phyloP scores from a whole-genome alignment of 441 rosid genomes.

The Francoa sonchifolia region DNA sequence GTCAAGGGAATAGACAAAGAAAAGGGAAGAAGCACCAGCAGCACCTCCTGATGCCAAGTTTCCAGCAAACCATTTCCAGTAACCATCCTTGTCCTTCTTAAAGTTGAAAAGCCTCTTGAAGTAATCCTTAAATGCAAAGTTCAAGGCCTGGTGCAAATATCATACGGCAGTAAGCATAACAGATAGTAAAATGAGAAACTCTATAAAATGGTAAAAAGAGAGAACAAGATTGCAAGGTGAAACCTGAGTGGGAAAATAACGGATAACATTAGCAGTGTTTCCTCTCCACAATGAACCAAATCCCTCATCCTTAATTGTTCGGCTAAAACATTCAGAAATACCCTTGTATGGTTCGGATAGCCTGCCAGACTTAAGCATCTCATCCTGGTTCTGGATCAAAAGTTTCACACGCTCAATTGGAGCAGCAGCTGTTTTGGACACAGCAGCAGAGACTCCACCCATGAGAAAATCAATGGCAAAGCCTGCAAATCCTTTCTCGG shows the following conservation, averaged over 20 bases:
- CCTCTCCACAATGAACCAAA: conserved; percentile 47
- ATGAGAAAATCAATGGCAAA: conserved; percentile 43
- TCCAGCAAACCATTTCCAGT: conserved; percentile 65
- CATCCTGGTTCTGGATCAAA: conserved; percentile 51
- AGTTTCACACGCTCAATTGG: conserved; percentile 62
- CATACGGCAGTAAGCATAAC: not conserved
- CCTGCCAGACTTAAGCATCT: conserved; percentile 45
- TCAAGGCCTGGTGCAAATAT: conserved; percentile 31
- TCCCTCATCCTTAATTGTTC: conserved; percentile 39
- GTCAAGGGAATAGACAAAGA: conserved; percentile 51
- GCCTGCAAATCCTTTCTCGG: conserved; percentile 37
- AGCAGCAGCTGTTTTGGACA: conserved; percentile 53
- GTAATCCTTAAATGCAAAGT: conserved; percentile 61
- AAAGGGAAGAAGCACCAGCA: conserved; percentile 57
- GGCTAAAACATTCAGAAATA: conserved; percentile 42
- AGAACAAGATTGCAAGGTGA: not conserved
- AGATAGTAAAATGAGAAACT: not conserved
- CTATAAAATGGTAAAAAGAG: not conserved
- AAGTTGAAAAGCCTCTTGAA: conserved; percentile 55
- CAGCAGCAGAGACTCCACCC: conserved; percentile 69
- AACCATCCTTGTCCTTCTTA: conserved; percentile 52
- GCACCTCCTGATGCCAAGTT: conserved; percentile 60
- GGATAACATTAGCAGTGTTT: conserved; percentile 55
- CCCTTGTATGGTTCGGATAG: conserved; percentile 55
- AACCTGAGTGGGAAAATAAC: conserved; percentile 62